phyloP scores from a whole-genome alignment of 2,329 filamentous ascomycete genomes.

The Nothopassalora personata region DNA sequence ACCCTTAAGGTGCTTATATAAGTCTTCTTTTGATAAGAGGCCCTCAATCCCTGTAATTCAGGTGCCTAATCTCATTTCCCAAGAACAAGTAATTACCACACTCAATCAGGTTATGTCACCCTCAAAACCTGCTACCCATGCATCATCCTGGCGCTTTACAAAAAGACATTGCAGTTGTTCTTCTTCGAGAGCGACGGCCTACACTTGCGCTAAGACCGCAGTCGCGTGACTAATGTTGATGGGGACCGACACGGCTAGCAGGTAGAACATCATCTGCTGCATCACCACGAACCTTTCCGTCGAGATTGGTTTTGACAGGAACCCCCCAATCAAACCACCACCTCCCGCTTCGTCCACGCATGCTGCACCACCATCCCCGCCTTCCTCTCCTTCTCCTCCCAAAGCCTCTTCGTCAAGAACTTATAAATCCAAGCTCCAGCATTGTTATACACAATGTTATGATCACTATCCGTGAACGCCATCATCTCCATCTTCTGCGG shows the following conservation, averaged over 20 bases:
- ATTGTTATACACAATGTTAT: conserved; percentile 56
- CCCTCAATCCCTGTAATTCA: too few relatives aligned
- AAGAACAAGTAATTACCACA: too few relatives aligned
- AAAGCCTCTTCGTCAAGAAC: conserved; percentile 57
- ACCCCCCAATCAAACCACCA: conserved; percentile 3
- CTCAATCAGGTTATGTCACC: too few relatives aligned
- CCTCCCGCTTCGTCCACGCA: conserved; percentile 43
- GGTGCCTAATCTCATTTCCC: too few relatives aligned
- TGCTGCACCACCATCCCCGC: conserved; percentile 33
- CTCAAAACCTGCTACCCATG: too few relatives aligned
- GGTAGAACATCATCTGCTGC: too few relatives aligned
- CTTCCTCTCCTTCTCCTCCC: conserved; percentile 54
- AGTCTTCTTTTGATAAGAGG: too few relatives aligned
- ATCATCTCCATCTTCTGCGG: conserved; percentile 59
- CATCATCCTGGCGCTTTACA: too few relatives aligned
- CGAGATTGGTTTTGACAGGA: too few relatives aligned
- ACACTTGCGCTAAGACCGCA: background rate
- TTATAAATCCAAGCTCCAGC: conserved; percentile 55
- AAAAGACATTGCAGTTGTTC: background rate
- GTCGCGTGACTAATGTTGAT: background rate
- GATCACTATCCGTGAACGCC: conserved; percentile 61
- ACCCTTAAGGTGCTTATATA: too few relatives aligned
- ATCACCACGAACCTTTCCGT: background rate
- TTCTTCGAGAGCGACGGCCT: background rate
- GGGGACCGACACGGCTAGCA: too few relatives aligned